A percentile compares a stretch with the other conserved stretches of the same genome.
These are phyloP conservation scores for Lipomyces sp. DNA, from an alignment of 805 yeast species.

Conservation along the genomic window DNA sequence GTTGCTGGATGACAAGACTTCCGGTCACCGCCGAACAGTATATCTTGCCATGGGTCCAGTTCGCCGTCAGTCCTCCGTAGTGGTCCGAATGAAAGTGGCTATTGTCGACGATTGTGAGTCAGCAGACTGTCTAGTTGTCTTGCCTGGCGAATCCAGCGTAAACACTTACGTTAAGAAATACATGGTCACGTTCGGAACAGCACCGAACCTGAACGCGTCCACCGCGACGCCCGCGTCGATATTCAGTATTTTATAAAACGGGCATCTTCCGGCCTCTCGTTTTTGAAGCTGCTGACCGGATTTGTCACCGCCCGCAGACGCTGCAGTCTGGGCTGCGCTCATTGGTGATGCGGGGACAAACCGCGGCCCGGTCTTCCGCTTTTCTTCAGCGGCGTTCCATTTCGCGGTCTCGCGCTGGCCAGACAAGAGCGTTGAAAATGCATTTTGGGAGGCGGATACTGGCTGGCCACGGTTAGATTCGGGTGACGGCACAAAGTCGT, in stretches of 20 bases:
- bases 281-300: not conserved
- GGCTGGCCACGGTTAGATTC: too few species aligned
- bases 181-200: conserved; percentile 34
- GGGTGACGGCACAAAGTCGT: too few species aligned
- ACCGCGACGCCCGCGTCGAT: conserved; percentile 38
- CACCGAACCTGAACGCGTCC: conserved; percentile 41
- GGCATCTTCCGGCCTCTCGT: conserved; percentile 25
- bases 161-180: conserved; percentile 37
- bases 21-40: conserved; percentile 73
- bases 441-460: too few species aligned
- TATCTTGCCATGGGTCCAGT: conserved; percentile 70
- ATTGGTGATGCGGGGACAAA: not conserved
- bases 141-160: too few species aligned
- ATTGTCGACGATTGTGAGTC: not conserved
- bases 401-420: not conserved
- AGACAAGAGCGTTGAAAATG: not conserved
- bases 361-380: not conserved
- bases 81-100: conserved; percentile 90
- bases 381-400: not conserved
- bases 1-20: conserved; percentile 50
- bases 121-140: too few species aligned
- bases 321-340: not conserved
- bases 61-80: conserved; percentile 77
- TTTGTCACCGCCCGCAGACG: not conserved
- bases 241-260: conserved; percentile 37